Conservation (phyloP, 805 yeast species). For the Wickerhamomyces mucosus region DNA sequence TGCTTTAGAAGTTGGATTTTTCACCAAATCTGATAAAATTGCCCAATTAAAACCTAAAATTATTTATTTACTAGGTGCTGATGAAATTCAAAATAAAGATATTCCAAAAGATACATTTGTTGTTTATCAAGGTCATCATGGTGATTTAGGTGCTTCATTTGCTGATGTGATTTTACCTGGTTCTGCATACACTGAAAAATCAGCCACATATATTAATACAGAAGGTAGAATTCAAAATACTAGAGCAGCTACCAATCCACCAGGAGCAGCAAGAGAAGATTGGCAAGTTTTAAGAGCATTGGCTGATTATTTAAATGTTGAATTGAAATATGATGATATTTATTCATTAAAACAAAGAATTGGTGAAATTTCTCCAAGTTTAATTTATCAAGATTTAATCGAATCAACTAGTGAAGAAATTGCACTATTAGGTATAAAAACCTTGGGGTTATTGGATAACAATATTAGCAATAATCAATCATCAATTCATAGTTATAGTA, state of each 20-base stretch:
- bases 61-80: conserved; percentile 77
- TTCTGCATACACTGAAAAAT: conserved; percentile 81
- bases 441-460: conserved; percentile 27
- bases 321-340: conserved; percentile 69
- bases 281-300: conserved; percentile 83
- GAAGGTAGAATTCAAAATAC: conserved; percentile 85
- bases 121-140: conserved; percentile 87
- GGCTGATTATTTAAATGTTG: conserved; percentile 61
- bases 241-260: conserved; percentile 80
- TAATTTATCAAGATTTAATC: conserved; percentile 63
- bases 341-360: conserved; percentile 60
- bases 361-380: conserved; percentile 72
- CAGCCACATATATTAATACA: conserved; percentile 78
- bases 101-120: conserved; percentile 83
- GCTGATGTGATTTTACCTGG: conserved; percentile 87
- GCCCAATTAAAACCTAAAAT: conserved; percentile 55
- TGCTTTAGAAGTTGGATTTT: conserved; percentile 79
- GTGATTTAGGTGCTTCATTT: conserved; percentile 79
- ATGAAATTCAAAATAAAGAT: conserved; percentile 58
- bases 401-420: conserved; percentile 57
- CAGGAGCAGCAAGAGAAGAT: conserved; percentile 86
- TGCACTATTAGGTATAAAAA: conserved; percentile 46
- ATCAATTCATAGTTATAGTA: too few species aligned
- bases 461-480: conserved; percentile 34
- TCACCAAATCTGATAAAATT: conserved; percentile 25